Base-by-base conservation (phyloP, 2,329 filamentous ascomycete species). In the Neonectria ditissima region DNA sequence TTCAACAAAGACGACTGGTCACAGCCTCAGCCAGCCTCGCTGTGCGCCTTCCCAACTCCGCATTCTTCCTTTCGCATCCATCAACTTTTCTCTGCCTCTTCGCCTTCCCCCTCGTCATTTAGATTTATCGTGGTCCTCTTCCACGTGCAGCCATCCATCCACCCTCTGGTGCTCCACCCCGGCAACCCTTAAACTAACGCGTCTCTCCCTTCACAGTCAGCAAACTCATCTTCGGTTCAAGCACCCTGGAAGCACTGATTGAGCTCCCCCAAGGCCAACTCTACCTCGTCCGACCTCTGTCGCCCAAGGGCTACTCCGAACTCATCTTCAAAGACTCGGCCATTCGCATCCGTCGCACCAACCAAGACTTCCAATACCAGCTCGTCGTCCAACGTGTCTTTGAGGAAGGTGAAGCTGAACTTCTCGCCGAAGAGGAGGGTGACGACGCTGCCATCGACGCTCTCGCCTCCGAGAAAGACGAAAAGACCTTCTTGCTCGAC, bases 311-410 rank as follows among this genome's bases (percentile, higher is more conserved):
- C 69, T 98, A 97, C 79, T 97, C 95, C 1, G 96, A 99, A 80
- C 93, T 98, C 77, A 97, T 99, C 80, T 99, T 97, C 86, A 97
- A 96, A 80, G 96, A 99, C 89, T 92, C 94, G 41, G 92, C 93
- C 50, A 93, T 95, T 56, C 93, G 91, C 67, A 97, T 99, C 75
- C 91, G 97, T 69, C 90, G 93, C 68, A 98, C 96, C 16, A 94
- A 92, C 20, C 94, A 97, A 78, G 94, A 98, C 57, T 97, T 92
- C 75, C 94, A 99, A 75, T 99, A 98, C 78, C 96, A 99, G 79
- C 92, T 99, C 13, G 95, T 98, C 43, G 88, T 98, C 44, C 96
- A 99, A 78, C 89, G 96, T 65, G 95, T 95, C 63, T 99, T 97
- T 84, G 96, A 99, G 76, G 96, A 99, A 80, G 96, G 96, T 59